Evolutionary conservation across 2,329 filamentous ascomycete genomes (phyloP).

Genomic region (Alternaria gansuensis): DNA sequence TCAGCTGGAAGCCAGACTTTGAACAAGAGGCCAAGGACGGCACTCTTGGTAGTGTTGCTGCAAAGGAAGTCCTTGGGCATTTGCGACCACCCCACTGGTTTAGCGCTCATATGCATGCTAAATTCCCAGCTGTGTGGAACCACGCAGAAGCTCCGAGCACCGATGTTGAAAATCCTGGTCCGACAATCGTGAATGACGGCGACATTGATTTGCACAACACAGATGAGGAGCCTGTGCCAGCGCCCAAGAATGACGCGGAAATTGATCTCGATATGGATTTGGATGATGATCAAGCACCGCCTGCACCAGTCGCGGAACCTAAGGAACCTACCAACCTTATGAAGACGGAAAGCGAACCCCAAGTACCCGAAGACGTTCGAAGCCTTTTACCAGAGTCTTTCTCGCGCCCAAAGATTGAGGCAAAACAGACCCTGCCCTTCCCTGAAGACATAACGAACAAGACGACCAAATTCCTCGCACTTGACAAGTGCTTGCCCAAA

Average conservation of each 20-base stretch:
- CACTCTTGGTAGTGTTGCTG: conserved; percentile 80
- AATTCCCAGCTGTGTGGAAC: conserved; percentile 73
- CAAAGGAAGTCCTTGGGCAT: conserved; percentile 80
- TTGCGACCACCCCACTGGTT: conserved; percentile 90
- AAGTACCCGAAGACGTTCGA: conserved; percentile 71
- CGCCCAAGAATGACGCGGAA: conserved; percentile 45
- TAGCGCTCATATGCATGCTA: conserved; percentile 86
- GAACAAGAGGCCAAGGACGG: conserved; percentile 77
- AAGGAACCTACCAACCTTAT: conserved; percentile 21
- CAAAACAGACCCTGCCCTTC: conserved; percentile 60
- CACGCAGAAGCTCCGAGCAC: conserved; percentile 59
- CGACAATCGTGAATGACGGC: conserved; percentile 63
- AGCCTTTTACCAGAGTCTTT: conserved; percentile 82
- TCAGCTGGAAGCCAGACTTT: conserved; percentile 77
- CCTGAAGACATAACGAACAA: conserved; percentile 79
- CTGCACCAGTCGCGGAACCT: conserved; percentile 5
- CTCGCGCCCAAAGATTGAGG: conserved; percentile 45
- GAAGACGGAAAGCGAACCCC: conserved; percentile 19
- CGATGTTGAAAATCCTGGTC: conserved; percentile 8
- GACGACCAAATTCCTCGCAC: conserved; percentile 81
- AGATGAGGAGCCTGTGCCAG: conserved; percentile 53
- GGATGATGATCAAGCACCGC: conserved; percentile 43
- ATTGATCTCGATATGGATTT: conserved; percentile 57
- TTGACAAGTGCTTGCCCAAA: conserved; percentile 88
- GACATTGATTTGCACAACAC: conserved; percentile 65